Evolutionary conservation across 257 asterid species (phyloP).

Genomic region (Nicotiana otophora): DNA sequence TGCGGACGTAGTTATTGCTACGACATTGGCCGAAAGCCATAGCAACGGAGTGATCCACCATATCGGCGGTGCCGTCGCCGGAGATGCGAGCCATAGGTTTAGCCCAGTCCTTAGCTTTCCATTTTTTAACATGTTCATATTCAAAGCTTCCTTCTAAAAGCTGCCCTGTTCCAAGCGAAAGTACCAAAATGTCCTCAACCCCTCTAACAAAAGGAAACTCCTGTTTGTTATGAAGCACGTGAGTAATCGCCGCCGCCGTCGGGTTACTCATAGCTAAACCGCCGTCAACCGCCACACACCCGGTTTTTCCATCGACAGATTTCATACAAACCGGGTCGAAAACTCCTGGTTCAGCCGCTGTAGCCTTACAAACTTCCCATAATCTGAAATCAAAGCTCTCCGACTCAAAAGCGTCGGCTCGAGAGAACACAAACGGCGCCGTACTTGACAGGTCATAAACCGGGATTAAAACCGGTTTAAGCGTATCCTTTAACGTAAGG

Average conservation of each 20-base stretch:
- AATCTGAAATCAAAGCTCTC: slow-evolving; percentile 91
- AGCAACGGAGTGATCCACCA: slow-evolving; percentile 75
- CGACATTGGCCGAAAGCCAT: slow-evolving; percentile 65
- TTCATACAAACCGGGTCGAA: slow-evolving; percentile 71
- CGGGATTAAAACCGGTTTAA: slow-evolving; percentile 89
- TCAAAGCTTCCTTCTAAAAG: slow-evolving; percentile 47
- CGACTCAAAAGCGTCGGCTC: slow-evolving; percentile 93
- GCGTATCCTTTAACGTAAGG: slow-evolving; percentile 73
- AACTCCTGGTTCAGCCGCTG: slow-evolving; percentile 75
- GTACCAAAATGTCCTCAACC: slow-evolving; percentile 92
- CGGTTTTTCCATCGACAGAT: slow-evolving; percentile 73
- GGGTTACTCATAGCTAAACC: slow-evolving; percentile 91
- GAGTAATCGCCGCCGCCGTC: slow-evolving; percentile 94
- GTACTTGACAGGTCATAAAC: slow-evolving; percentile 81
- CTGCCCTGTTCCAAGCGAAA: slow-evolving; percentile 85
- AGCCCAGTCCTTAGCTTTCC: slow-evolving; percentile 75
- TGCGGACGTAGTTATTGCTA: slow-evolving; percentile 51
- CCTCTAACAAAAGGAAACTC: slow-evolving; percentile 96
- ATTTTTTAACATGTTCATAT: slow-evolving; percentile 48
- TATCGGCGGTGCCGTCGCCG: slow-evolving; percentile 61
- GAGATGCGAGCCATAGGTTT: slow-evolving; percentile 59
- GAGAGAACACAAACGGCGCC: slow-evolving; percentile 89
- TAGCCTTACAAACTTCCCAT: slow-evolving; percentile 95
- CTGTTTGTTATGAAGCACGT: slow-evolving; percentile 90
- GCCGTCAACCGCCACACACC: slow-evolving; percentile 83